Percentiles rank a stretch among this genome's conserved stretches.
phyloP scores from a whole-genome alignment of 495 filamentous ascomycete species.

The Astrothelium macrocarpum region DNA sequence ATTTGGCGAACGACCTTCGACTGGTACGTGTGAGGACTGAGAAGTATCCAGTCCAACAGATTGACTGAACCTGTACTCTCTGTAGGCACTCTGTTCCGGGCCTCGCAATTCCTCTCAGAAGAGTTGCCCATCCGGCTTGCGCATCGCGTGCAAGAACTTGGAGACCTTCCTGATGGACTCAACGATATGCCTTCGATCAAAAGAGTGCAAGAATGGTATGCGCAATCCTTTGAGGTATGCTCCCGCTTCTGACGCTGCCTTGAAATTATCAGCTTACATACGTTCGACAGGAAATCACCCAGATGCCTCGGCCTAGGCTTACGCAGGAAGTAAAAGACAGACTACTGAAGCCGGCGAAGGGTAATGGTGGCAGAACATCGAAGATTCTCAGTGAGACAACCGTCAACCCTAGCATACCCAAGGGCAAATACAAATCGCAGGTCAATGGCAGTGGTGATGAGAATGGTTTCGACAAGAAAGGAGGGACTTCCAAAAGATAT shows the following conservation, averaged over 20 bases:
- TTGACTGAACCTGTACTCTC: conserved; percentile 8
- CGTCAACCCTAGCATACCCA: conserved; percentile 77
- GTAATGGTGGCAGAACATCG: conserved; percentile 43
- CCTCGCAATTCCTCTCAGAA: conserved; percentile 96
- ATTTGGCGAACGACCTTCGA: conserved; percentile 85
- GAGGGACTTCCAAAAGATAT: conserved; percentile 58
- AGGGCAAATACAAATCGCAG: conserved; percentile 68
- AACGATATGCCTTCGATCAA: conserved; percentile 97
- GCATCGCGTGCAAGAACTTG: conserved; percentile 89
- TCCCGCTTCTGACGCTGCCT: neutral
- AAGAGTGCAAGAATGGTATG: conserved; percentile 95
- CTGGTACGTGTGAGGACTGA: conserved; percentile 46
- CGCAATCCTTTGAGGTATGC: conserved; percentile 94
- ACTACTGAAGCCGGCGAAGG: conserved; percentile 62
- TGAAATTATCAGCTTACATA: neutral
- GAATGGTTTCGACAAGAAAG: conserved; percentile 38
- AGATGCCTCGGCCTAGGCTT: conserved; percentile 65
- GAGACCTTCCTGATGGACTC: conserved; percentile 87
- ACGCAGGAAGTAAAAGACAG: conserved; percentile 66
- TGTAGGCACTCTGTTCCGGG: conserved; percentile 89
- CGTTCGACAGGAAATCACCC: conserved; percentile 71
- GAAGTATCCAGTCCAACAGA: conserved; percentile 16
- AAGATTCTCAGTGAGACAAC: conserved; percentile 72
- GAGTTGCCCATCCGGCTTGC: conserved; percentile 95
- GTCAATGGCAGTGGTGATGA: conserved; percentile 35